Evolutionary conservation across 805 yeast genomes (phyloP).

Genomic region (Ogataea allantospora): DNA sequence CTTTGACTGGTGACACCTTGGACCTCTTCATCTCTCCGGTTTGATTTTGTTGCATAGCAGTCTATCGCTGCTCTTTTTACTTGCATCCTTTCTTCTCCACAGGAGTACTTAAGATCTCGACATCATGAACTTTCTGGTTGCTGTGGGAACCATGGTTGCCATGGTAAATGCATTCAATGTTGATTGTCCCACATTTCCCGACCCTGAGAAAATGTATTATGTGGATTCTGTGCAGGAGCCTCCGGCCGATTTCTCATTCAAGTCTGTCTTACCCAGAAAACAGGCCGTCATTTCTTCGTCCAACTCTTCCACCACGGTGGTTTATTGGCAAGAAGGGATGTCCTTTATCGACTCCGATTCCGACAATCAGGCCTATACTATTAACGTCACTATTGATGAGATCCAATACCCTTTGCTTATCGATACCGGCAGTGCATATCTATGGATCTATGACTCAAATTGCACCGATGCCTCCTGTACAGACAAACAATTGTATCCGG

Average conservation of each 20-base stretch:
- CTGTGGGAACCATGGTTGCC: neutral
- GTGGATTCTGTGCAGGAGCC: conserved; percentile 11
- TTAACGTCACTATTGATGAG: conserved; percentile 40
- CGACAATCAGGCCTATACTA: conserved; percentile 36
- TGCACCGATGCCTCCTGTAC: conserved; percentile 48
- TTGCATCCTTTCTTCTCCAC: neutral
- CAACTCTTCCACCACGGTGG: conserved; percentile 4
- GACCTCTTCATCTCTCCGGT: neutral
- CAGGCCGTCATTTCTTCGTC: conserved; percentile 10
- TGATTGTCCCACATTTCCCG: conserved; percentile 4
- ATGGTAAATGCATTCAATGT: conserved; percentile 6
- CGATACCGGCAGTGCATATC: conserved; percentile 64
- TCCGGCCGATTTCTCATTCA: conserved; percentile 5
- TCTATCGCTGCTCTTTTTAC: neutral
- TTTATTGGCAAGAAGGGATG: conserved; percentile 23
- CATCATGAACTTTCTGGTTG: neutral
- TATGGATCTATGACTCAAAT: conserved; percentile 58
- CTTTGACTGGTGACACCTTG: neutral
- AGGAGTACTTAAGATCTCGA: neutral
- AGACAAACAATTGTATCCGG: conserved; percentile 32
- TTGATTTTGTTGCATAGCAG: neutral
- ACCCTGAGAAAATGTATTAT: conserved; percentile 22
- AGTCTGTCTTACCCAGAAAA: neutral
- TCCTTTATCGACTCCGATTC: conserved; percentile 27
- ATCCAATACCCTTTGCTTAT: conserved; percentile 49